Percentiles rank a stretch among this genome's conserved stretches.
phyloP scores from a whole-genome alignment of 225 moss, liverwort and hornwort genomes.

The Pseudoscleropodium purum region DNA sequence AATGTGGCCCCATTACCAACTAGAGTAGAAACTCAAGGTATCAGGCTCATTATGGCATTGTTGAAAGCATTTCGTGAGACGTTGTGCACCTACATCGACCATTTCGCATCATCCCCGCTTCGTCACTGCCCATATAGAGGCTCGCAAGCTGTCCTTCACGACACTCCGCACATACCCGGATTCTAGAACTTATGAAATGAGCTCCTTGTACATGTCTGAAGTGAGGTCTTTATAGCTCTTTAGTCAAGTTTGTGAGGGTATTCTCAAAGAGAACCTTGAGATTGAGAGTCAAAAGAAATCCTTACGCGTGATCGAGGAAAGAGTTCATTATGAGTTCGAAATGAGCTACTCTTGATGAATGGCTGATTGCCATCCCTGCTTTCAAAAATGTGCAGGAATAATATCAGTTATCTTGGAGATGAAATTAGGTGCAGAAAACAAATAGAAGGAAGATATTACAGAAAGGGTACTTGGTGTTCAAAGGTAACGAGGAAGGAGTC shows the following conservation, averaged over 20 bases:
- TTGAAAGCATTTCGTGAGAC: no score
- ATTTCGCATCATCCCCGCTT: no score
- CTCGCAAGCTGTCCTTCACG: no score
- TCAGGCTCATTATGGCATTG: no score
- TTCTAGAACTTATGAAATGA: no score
- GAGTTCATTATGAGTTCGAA: not conserved
- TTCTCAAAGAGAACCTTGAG: not conserved
- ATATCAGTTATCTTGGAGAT: not conserved
- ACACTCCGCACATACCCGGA: no score
- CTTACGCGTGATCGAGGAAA: not conserved
- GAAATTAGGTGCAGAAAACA: not conserved
- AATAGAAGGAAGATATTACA: not conserved
- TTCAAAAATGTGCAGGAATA: not conserved
- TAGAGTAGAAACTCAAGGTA: not conserved
- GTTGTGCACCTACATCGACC: no score
- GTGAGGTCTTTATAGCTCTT: no score
- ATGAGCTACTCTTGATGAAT: not conserved
- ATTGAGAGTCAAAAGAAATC: not conserved
- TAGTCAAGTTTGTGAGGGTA: not conserved
- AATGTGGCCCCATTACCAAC: not conserved
- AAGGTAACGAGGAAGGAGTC: not conserved
- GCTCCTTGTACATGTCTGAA: no score
- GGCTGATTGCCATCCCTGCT: not conserved
- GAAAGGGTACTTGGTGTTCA: not conserved
- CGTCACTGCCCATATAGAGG: no score